Conservation (phyloP, 805 yeast genomes). For the Teunomyces lycoperdinae region DNA sequence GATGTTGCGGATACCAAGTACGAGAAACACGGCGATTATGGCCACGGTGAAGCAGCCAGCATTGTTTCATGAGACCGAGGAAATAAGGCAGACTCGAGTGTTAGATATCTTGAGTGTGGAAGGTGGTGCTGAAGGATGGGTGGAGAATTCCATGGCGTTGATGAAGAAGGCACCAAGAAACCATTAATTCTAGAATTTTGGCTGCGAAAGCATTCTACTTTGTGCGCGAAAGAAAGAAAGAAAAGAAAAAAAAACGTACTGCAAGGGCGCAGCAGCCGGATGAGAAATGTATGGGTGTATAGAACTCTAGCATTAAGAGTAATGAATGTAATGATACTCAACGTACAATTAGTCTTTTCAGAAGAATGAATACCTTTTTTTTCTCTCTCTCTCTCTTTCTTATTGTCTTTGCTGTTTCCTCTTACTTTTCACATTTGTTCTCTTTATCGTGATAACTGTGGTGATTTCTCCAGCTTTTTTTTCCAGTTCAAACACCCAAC, state of each 20-base stretch:
- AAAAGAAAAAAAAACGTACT: neutral
- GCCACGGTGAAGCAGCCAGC: conserved; percentile 47
- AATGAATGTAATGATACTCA: neutral
- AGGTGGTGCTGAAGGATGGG: conserved; percentile 93
- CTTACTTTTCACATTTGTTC: too few species aligned
- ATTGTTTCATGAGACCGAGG: conserved; percentile 23
- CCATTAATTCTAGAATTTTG: conserved; percentile 43
- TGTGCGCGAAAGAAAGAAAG: neutral
- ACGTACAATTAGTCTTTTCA: neutral
- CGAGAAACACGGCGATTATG: conserved; percentile 86
- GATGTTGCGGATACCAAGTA: conserved; percentile 88
- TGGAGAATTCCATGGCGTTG: conserved; percentile 71
- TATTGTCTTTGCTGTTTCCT: too few species aligned
- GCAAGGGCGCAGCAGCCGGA: too few species aligned
- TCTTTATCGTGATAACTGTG: too few species aligned
- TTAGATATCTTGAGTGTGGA: conserved; percentile 66
- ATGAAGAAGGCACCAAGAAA: conserved; percentile 69
- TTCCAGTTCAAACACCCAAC: neutral
- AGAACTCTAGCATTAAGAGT: neutral
- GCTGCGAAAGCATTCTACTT: neutral
- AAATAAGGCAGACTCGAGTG: conserved; percentile 38
- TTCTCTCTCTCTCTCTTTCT: neutral
- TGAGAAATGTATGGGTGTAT: too few species aligned
- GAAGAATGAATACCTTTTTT: neutral
- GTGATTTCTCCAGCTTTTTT: neutral